These are phyloP conservation scores for Mycena polygramma DNA, from an alignment of 768 basidiomycete genomes.

Conservation along the genomic window DNA sequence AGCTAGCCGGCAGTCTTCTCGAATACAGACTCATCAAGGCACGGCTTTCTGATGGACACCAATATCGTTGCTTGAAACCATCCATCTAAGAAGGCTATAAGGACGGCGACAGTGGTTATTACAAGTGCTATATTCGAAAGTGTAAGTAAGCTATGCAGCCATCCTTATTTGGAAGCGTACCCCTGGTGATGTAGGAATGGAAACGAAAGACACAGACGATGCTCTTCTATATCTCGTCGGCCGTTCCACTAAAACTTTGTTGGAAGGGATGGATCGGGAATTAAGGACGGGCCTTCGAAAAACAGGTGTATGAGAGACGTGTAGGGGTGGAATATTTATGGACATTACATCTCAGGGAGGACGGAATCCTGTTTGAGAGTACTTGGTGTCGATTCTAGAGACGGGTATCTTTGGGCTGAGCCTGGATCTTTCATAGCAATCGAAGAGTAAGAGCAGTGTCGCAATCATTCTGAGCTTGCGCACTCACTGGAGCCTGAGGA, in stretches of 20 bases:
- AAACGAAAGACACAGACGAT: constrained; percentile 32
- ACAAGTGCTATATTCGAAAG: not conserved
- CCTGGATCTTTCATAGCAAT: too few species aligned
- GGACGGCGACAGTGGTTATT: not conserved
- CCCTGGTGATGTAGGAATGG: constrained; percentile 22
- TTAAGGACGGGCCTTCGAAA: constrained; percentile 2
- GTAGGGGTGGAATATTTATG: not conserved
- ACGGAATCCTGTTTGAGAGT: constrained; percentile 7
- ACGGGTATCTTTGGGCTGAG: constrained; percentile 7
- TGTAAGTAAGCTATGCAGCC: not conserved
- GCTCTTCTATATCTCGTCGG: constrained; percentile 34
- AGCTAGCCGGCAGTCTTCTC: too few species aligned
- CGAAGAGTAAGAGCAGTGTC: not conserved
- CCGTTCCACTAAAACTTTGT: constrained; percentile 28
- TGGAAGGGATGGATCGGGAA: constrained; percentile 6
- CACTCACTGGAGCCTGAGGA: constrained; percentile 15
- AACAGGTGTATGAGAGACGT: not conserved
- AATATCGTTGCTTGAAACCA: too few species aligned
- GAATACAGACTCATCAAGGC: too few species aligned
- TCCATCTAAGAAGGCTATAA: constrained; percentile 4
- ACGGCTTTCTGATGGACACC: too few species aligned
- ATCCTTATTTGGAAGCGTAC: not conserved
- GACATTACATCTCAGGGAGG: constrained; percentile 19
- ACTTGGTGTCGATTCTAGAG: constrained; percentile 3
- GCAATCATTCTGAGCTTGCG: too few species aligned